Conservation (phyloP, 1,284 basidiomycete species). For the Wallemia hederae region DNA sequence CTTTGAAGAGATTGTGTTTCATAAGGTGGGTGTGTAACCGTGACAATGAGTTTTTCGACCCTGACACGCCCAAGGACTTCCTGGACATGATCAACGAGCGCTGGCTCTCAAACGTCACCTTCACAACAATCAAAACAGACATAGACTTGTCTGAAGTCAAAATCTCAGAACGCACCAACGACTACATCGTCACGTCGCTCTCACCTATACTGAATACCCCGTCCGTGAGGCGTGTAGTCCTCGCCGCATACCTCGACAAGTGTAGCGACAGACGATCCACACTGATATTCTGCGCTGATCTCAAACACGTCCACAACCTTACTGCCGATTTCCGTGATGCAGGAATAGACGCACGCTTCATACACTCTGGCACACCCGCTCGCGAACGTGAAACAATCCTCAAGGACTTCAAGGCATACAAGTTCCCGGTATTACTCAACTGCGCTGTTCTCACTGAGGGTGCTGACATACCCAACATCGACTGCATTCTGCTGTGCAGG, state of each 20-base stretch:
- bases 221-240: conserved; percentile 41
- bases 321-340: conserved; percentile 40
- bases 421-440: conserved; percentile 68
- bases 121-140: conserved; percentile 46
- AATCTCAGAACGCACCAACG: conserved; percentile 34
- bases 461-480: conserved; percentile 67
- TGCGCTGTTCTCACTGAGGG: conserved; percentile 89
- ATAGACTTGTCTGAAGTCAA: conserved; percentile 38
- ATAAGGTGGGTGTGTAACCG: conserved; percentile 15
- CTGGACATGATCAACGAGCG: conserved; percentile 73
- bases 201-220: conserved; percentile 49
- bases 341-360: conserved; percentile 59
- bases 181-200: conserved; percentile 46
- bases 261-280: conserved; percentile 49
- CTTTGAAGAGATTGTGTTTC: conserved; percentile 76
- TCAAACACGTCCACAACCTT: conserved; percentile 50
- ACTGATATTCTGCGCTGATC: conserved; percentile 64
- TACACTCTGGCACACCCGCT: conserved; percentile 41
- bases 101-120: conserved; percentile 60
- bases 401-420: conserved; percentile 33
- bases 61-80: conserved; percentile 30
- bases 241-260: conserved; percentile 50
- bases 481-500: conserved; percentile 59
- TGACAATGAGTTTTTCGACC: neutral
- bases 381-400: conserved; percentile 36